These are phyloP conservation scores for Stevia rebaudiana DNA, from an alignment of 140 eudicot species.

Conservation along the genomic window DNA sequence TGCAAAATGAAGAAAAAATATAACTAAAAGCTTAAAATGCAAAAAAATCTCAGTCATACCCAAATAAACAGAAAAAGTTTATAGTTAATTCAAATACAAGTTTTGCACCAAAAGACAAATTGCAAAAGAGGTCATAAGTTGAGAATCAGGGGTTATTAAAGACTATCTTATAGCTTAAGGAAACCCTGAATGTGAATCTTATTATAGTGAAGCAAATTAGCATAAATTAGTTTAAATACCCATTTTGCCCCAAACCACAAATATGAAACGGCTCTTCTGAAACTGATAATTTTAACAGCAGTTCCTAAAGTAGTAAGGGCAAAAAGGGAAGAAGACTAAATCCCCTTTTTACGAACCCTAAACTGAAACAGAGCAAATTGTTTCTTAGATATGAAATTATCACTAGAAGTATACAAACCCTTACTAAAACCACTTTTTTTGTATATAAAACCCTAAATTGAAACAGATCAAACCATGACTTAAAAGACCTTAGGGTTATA, in stretches of 20 bases:
- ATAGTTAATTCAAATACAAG: neutral
- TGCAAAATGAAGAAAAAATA: neutral
- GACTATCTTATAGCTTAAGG: neutral
- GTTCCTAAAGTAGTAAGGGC: neutral
- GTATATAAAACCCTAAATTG: slow-evolving; percentile 8
- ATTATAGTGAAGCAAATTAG: slow-evolving; percentile 8
- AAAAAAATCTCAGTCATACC: neutral
- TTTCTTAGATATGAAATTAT: neutral
- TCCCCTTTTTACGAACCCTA: slow-evolving; percentile 13
- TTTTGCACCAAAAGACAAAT: neutral
- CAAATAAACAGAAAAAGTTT: slow-evolving; percentile 9
- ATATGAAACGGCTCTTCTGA: neutral
- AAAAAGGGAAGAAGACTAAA: neutral
- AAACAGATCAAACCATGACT: neutral
- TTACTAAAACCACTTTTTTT: neutral
- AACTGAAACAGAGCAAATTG: slow-evolving; percentile 4
- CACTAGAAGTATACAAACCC: neutral
- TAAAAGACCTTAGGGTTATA: neutral
- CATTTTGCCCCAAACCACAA: slow-evolving; percentile 5
- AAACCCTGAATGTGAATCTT: neutral
- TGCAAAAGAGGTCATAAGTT: neutral
- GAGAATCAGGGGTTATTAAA: neutral
- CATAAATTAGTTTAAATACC: neutral
- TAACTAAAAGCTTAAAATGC: neutral
- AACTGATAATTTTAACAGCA: neutral